These are phyloP conservation scores for Hypericum androsaemum DNA, from an alignment of 345 rosid species.

Conservation along the genomic window DNA sequence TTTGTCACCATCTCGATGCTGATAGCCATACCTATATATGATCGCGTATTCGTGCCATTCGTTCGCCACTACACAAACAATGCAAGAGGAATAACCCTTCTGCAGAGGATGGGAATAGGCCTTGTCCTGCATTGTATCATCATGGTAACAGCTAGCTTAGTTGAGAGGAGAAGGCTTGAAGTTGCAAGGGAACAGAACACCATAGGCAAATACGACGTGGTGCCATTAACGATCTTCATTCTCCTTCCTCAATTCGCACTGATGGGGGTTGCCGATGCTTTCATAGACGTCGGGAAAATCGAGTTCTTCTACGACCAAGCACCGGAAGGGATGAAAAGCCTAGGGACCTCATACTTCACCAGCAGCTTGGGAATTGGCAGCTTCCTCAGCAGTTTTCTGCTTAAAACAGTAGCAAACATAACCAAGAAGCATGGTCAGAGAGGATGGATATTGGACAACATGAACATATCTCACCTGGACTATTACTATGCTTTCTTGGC, in stretches of 20 bases:
- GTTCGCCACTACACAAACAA: neutral
- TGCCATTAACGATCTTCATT: neutral
- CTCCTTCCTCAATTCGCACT: neutral
- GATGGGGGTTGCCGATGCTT: slow-evolving; percentile 5
- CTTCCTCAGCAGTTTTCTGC: slow-evolving; percentile 5
- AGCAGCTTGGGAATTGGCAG: neutral
- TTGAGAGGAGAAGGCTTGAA: neutral
- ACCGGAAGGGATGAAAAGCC: slow-evolving; percentile 7
- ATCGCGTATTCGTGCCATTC: neutral
- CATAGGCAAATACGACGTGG: neutral
- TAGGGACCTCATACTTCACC: slow-evolving; percentile 4
- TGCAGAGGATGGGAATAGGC: slow-evolving; percentile 8
- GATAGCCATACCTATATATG: neutral
- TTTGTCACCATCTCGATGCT: slow-evolving; percentile 3
- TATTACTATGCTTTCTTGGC: slow-evolving; percentile 1
- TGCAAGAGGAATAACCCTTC: slow-evolving; percentile 1
- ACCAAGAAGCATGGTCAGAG: neutral
- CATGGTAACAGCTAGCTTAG: neutral
- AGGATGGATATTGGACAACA: slow-evolving; percentile 3
- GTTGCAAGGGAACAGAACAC: slow-evolving; percentile 1
- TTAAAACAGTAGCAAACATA: neutral
- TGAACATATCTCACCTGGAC: slow-evolving; percentile 1
- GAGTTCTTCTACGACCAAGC: slow-evolving; percentile 7
- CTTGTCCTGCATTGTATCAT: neutral
- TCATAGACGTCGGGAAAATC: neutral